These are phyloP conservation scores for Ascochyta clinopodiicola DNA, from an alignment of 2,329 filamentous ascomycete genomes.

Conservation along the genomic window DNA sequence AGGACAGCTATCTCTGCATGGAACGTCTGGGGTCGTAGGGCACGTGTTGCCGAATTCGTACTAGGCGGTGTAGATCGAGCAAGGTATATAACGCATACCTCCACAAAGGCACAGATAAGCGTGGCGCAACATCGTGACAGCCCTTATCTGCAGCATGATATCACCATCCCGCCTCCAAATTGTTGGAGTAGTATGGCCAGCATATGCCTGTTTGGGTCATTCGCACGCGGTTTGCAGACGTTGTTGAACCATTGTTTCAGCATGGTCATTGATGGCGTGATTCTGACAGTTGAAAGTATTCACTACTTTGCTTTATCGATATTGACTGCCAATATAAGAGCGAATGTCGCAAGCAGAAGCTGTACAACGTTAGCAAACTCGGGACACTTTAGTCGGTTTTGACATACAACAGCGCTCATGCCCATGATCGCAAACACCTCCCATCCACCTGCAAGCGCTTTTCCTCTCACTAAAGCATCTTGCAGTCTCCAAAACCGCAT, in stretches of 20 bases:
- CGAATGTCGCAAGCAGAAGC: conserved; percentile 28
- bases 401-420: conserved; percentile 57
- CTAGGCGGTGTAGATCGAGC: conserved; percentile 8
- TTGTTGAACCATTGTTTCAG: neutral
- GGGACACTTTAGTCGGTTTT: neutral
- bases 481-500: conserved; percentile 68
- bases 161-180: conserved; percentile 1
- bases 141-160: conserved; percentile 9
- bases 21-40: conserved; percentile 4
- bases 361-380: conserved; percentile 12
- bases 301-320: conserved; percentile 20
- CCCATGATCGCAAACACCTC: conserved; percentile 60
- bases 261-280: neutral
- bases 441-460: conserved; percentile 64
- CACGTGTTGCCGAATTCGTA: conserved; percentile 2
- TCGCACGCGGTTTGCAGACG: neutral
- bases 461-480: conserved; percentile 63
- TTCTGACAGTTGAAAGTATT: neutral
- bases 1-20: conserved; percentile 5
- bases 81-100: neutral
- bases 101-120: conserved; percentile 2
- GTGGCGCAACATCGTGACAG: conserved; percentile 1
- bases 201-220: neutral
- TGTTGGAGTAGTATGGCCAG: neutral
- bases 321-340: conserved; percentile 24